phyloP scores from a whole-genome alignment of 1,284 basidiomycete genomes.

The Termitomyces sp. region DNA sequence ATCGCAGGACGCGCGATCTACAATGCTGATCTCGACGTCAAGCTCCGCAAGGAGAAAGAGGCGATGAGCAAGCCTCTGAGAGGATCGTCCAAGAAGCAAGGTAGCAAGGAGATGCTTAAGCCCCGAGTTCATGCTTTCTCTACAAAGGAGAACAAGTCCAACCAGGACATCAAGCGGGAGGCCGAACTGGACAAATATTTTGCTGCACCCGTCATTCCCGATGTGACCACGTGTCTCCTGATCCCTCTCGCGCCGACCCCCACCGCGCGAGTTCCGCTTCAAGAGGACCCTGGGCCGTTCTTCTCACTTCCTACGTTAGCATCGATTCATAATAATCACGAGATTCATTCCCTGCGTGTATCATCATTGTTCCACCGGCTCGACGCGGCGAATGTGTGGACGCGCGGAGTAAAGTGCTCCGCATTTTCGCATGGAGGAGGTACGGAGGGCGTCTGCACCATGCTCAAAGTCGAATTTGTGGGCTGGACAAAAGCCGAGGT shows the following conservation, averaged over 20 bases:
- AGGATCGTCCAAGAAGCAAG: slow-evolving; percentile 15
- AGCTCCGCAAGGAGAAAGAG: slow-evolving; percentile 40
- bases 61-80: slow-evolving; percentile 28
- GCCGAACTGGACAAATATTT: slow-evolving; percentile 62
- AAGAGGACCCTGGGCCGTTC: slow-evolving; percentile 28
- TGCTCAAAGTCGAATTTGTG: slow-evolving; percentile 60
- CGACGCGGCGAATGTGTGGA: slow-evolving; percentile 63
- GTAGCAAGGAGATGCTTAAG: slow-evolving; percentile 26
- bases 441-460: slow-evolving; percentile 47
- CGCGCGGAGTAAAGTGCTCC: slow-evolving; percentile 49
- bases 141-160: slow-evolving; percentile 11
- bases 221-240: slow-evolving; percentile 61
- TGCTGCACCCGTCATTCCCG: slow-evolving; percentile 29
- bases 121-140: slow-evolving; percentile 24
- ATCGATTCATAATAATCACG: slow-evolving; percentile 46
- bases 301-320: slow-evolving; percentile 52
- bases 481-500: slow-evolving; percentile 66
- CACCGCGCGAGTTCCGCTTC: slow-evolving; percentile 55
- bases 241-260: slow-evolving; percentile 72
- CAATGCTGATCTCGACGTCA: slow-evolving; percentile 64
- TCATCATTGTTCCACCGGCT: slow-evolving; percentile 62
- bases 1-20: slow-evolving; percentile 61
- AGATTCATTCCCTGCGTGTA: slow-evolving; percentile 57
- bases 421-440: slow-evolving; percentile 41
- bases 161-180: slow-evolving; percentile 12